Evolutionary conservation across 805 yeast species (phyloP), one percentile per base, ranked within the genome.

Genomic region (Candida nanaspora): DNA sequence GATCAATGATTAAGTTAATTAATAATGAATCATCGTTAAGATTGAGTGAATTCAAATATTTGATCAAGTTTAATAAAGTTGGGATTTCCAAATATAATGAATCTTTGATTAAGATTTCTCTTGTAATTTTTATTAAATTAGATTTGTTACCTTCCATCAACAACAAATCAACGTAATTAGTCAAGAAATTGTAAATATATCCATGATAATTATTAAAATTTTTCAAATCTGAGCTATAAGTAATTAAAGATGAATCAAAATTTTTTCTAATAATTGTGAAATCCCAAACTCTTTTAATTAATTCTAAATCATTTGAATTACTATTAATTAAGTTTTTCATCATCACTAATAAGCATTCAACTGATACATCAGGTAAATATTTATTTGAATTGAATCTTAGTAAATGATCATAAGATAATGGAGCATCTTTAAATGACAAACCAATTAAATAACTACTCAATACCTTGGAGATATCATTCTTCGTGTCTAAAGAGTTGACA

Each of bases 361-460:
- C 53, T 21, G 53, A 42, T 15, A 61, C 55, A 37, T 59, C 62
- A n/a, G 68, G 68, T 36, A 63, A 47, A 61, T 63, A 58, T 13
- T 50, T 41, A 23, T 55, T 45, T 3, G 54, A 42, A 35, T 58
- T 55, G 35, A 63, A 59, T 35, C 53, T 56, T 33, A 51, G 37
- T 8, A 55, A 38, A 14, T 57, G 43, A 18, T 50, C 42, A 35
- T 50, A 55, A 2, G 64, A 56, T n/a, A 46, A 42, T 5, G 33
- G 30, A 8, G 64, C 57, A 27, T 53, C 47, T 18, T 44, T 21
- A 16, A 49, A 44, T 8, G 61, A 51, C 40, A 56, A 52, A 2
- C 59, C 56, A 40, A 53, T 44, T 28, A 62, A 34, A 39, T 41
- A 63, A 27, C 53, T 38, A 9, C 65, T 55, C 14, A 63, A 37